Conservation (phyloP, 768 basidiomycete genomes). For the Amanita thiersii region DNA sequence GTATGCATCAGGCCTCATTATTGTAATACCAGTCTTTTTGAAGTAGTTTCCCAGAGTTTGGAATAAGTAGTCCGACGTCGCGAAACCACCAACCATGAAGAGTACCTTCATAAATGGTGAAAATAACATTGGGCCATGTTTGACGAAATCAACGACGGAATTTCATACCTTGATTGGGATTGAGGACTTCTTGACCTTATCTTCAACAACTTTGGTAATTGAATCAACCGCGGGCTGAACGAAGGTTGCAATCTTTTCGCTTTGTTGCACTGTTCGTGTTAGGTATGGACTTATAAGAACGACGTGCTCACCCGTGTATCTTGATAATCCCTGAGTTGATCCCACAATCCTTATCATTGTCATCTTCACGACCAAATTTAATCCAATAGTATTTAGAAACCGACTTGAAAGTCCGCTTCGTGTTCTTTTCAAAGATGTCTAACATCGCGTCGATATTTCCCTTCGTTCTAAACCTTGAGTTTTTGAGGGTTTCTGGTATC, state of each 20-base stretch:
- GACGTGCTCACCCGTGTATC: conserved; percentile 24
- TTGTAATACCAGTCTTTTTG: conserved; percentile 20
- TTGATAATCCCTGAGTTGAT: conserved; percentile 42
- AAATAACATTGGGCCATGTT: neutral
- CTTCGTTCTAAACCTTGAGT: conserved; percentile 30
- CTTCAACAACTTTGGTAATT: neutral
- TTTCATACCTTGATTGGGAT: neutral
- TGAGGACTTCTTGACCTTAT: neutral
- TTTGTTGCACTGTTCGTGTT: neutral
- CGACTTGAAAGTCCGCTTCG: conserved; percentile 36
- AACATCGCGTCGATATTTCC: conserved; percentile 35
- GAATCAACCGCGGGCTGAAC: neutral
- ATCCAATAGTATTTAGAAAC: conserved; percentile 33
- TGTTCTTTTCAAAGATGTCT: conserved; percentile 35
- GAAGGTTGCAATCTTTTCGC: neutral
- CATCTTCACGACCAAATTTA: conserved; percentile 36
- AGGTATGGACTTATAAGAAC: neutral
- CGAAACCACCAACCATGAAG: conserved; percentile 45
- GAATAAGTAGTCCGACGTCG: conserved; percentile 40
- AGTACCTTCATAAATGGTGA: conserved; percentile 27
- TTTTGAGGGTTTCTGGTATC: too few species aligned
- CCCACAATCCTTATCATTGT: conserved; percentile 28
- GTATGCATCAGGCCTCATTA: conserved; percentile 37
- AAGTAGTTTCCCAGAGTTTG: conserved; percentile 27
- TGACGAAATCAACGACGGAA: neutral